phyloP scores from a whole-genome alignment of 495 filamentous ascomycete genomes.

The Immersiella caudata region DNA sequence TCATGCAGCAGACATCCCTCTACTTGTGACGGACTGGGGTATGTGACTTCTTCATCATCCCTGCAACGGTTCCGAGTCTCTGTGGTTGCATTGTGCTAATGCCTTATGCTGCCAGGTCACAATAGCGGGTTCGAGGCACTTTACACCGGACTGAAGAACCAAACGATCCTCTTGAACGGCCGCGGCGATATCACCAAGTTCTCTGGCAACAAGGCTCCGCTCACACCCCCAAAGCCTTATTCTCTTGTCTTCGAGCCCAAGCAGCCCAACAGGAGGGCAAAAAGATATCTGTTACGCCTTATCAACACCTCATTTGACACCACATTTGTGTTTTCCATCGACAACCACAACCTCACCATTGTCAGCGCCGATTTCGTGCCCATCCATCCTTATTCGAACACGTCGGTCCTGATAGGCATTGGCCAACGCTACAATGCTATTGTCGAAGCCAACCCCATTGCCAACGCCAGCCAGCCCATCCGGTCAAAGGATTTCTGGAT shows the following conservation, averaged over 20 bases:
- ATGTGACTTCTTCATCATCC: constrained; percentile 41
- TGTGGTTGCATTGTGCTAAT: background rate
- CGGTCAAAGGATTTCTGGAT: constrained; percentile 32
- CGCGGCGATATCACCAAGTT: constrained; percentile 35
- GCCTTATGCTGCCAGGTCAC: constrained; percentile 8
- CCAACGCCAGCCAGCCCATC: constrained; percentile 58
- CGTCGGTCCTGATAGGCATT: constrained; percentile 55
- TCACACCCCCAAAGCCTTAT: constrained; percentile 10
- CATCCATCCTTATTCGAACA: constrained; percentile 46
- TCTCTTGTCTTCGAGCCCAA: constrained; percentile 12
- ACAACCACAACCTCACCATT: constrained; percentile 52
- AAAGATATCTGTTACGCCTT: constrained; percentile 53
- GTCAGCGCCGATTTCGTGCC: constrained; percentile 52
- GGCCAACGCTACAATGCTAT: constrained; percentile 71
- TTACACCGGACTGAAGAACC: background rate
- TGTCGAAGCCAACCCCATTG: constrained; percentile 56
- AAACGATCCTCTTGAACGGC: constrained; percentile 39
- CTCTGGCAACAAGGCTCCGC: background rate
- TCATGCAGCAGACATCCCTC: constrained; percentile 23
- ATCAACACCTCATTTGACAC: constrained; percentile 51
- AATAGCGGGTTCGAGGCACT: constrained; percentile 14
- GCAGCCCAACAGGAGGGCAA: constrained; percentile 24
- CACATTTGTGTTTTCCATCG: constrained; percentile 40
- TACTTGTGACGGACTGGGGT: constrained; percentile 38
- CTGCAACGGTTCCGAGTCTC: background rate